A percentile compares a stretch with the other conserved stretches of the same genome.
phyloP scores from a whole-genome alignment of 179 eudicot genomes.

The Pouteria campechiana region DNA sequence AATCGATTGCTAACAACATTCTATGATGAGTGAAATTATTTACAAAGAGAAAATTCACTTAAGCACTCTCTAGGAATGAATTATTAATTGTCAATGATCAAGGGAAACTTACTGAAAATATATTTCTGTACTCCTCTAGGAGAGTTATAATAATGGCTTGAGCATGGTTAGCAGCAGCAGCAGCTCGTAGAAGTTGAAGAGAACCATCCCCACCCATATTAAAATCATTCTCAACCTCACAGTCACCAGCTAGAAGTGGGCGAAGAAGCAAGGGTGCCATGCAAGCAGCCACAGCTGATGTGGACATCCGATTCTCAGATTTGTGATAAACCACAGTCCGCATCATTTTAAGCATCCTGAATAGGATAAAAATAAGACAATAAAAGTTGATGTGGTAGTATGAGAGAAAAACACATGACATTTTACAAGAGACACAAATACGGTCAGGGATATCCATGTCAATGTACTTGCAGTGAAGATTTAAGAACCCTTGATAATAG shows the following conservation, averaged over 20 bases:
- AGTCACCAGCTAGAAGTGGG: conserved; percentile 93
- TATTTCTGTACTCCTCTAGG: conserved; percentile 78
- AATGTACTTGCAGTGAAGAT: too few species aligned
- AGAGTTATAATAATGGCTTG: conserved; percentile 86
- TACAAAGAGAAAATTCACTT: too few species aligned
- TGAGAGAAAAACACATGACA: neutral
- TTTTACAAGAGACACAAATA: too few species aligned
- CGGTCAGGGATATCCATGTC: too few species aligned
- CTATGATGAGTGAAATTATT: too few species aligned
- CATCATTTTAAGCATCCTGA: conserved; percentile 93
- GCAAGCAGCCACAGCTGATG: conserved; percentile 98
- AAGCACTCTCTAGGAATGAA: neutral
- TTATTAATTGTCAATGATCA: too few species aligned
- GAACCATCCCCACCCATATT: conserved; percentile 95
- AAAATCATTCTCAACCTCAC: conserved; percentile 73
- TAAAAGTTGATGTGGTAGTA: neutral
- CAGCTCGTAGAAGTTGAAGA: conserved; percentile 94
- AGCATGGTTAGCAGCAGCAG: conserved; percentile 99
- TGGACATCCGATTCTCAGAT: conserved; percentile 74
- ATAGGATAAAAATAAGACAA: conserved; percentile 2
- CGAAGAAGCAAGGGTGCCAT: conserved; percentile 99
- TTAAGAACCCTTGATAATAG: too few species aligned
- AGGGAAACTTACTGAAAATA: conserved; percentile 70
- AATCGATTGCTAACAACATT: too few species aligned
- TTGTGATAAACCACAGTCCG: conserved; percentile 63